Conservation (phyloP, 2,329 filamentous ascomycete species). For the Erysiphe pisi region DNA sequence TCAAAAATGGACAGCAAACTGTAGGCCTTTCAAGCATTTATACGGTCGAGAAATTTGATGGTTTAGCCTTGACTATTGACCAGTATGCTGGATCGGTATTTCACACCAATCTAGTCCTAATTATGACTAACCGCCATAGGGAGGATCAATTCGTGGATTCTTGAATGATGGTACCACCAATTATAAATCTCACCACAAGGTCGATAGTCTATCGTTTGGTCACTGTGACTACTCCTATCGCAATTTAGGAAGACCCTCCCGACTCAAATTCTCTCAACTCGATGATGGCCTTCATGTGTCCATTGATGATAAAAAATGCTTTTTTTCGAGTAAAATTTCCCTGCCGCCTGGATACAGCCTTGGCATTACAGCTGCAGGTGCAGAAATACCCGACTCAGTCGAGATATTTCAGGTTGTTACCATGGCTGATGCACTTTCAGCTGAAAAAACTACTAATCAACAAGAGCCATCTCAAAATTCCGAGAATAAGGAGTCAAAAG, state of each 20-base stretch:
- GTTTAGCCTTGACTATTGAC: conserved; percentile 78
- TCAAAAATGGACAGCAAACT: conserved; percentile 52
- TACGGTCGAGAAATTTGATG: conserved; percentile 74
- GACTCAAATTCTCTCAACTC: conserved; percentile 61
- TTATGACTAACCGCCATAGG: conserved; percentile 37
- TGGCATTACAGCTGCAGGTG: conserved; percentile 76
- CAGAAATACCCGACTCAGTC: conserved; percentile 87
- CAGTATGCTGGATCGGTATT: conserved; percentile 58
- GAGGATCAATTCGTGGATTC: conserved; percentile 80
- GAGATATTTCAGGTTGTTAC: conserved; percentile 82
- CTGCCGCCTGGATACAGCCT: conserved; percentile 74
- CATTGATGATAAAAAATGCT: conserved; percentile 71
- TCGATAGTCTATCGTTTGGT: conserved; percentile 82
- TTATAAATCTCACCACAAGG: conserved; percentile 61
- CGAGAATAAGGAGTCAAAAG: conserved; percentile 33
- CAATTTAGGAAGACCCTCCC: conserved; percentile 75
- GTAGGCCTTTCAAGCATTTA: conserved; percentile 71
- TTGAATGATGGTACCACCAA: conserved; percentile 81
- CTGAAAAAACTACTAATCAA: background rate
- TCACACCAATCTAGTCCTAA: conserved; percentile 27
- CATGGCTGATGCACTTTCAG: conserved; percentile 44
- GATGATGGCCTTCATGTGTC: conserved; percentile 61
- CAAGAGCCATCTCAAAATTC: conserved; percentile 30
- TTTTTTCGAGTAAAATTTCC: conserved; percentile 66
- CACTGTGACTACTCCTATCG: conserved; percentile 86